Conservation (phyloP, 2,329 filamentous ascomycete genomes). For the Cadophora malorum region DNA sequence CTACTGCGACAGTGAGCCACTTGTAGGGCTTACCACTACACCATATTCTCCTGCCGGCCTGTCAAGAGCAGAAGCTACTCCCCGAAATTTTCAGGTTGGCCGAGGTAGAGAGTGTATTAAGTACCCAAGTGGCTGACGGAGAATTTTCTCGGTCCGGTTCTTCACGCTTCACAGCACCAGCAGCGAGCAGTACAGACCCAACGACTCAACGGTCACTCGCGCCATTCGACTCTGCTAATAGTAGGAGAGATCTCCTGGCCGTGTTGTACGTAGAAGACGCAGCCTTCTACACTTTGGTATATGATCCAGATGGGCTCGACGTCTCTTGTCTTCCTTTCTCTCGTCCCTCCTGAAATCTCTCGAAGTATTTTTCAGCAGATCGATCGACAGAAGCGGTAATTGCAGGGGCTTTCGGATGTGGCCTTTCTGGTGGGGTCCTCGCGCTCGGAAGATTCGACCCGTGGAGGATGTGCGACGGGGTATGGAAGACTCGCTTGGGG, state of each 20-base stretch:
- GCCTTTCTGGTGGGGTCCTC: not conserved
- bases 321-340: not conserved
- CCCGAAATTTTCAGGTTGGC: not conserved
- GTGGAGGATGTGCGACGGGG: constrained; percentile 18
- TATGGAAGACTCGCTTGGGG: not conserved
- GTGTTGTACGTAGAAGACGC: not conserved
- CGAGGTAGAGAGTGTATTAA: constrained; percentile 8
- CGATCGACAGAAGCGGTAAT: constrained; percentile 17
- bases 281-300: no score
- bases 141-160: constrained; percentile 4
- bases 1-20: constrained; percentile 6
- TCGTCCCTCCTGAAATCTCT: not conserved
- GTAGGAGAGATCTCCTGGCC: not conserved
- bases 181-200: not conserved
- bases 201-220: constrained; percentile 3
- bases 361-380: constrained; percentile 3
- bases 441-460: constrained; percentile 17
- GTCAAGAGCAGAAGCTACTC: not conserved
- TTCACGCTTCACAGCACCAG: not conserved
- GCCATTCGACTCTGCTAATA: not conserved
- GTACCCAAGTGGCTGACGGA: not conserved
- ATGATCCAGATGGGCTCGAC: not conserved
- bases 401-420: constrained; percentile 17
- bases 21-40: constrained; percentile 12
- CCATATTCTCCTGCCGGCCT: not conserved